These are phyloP conservation scores for Jackrogersella multiformis DNA, from an alignment of 495 filamentous ascomycete genomes.

Conservation along the genomic window DNA sequence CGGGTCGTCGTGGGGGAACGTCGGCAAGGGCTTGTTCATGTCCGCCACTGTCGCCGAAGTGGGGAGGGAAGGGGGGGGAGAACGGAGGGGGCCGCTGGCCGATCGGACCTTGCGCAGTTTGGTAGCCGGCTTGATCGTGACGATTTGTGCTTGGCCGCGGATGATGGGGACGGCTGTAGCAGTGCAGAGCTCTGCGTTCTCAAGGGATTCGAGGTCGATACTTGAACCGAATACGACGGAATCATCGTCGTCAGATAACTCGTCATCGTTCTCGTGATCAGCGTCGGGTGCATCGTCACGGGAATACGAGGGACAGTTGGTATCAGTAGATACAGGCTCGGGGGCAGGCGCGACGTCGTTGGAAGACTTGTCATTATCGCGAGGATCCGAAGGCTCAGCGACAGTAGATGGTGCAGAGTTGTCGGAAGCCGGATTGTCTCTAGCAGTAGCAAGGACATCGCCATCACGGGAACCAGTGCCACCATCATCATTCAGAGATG, in stretches of 20 bases:
- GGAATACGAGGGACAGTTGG: too few species aligned
- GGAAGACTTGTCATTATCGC: not conserved
- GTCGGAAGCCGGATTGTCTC: not conserved
- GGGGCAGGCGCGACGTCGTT: not conserved
- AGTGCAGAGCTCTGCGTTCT: too few species aligned
- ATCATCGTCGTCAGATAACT: too few species aligned
- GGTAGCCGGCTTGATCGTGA: not conserved
- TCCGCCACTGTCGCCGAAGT: slow-evolving; percentile 2
- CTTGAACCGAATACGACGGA: too few species aligned
- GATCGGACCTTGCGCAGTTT: not conserved
- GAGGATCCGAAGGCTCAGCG: not conserved
- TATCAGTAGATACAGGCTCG: not conserved
- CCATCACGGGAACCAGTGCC: not conserved
- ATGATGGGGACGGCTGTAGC: too few species aligned
- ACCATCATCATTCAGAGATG: not conserved
- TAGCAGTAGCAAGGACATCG: not conserved
- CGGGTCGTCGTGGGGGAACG: slow-evolving; percentile 1
- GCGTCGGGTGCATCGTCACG: not conserved
- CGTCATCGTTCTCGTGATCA: too few species aligned
- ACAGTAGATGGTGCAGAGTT: not conserved
- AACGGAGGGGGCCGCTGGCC: too few species aligned
- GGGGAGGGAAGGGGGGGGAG: not conserved
- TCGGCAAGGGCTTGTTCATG: not conserved
- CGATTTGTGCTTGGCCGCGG: not conserved
- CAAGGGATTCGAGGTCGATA: too few species aligned